Evolutionary conservation across 805 yeast species (phyloP), one percentile per base, ranked within the genome.

Genomic region (Lipomyces yamadae): DNA sequence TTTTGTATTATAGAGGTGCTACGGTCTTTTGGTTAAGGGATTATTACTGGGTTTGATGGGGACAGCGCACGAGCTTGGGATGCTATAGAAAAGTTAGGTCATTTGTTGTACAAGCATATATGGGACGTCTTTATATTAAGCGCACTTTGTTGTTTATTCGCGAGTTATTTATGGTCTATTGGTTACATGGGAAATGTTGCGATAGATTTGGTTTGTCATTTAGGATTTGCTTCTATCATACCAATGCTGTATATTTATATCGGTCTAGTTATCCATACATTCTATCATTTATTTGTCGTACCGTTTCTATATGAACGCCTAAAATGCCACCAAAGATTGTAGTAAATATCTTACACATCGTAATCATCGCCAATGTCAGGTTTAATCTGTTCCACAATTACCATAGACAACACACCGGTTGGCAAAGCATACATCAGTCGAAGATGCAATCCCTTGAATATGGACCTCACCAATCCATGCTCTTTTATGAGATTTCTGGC

Each of bases 341-440:
- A 42, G 10, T 37, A 3, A 37, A 11, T n/a, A n/a, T 42, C 18
- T 15, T 42, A 42, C n/a, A 63, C 62, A 4, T 66, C 69, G 24
- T 60, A 61, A 11, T 52, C 30, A 24, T 56, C 64, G 29, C 34
- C 68, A 39, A 64, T 48, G 35, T 79, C 82, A 0, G 82, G 82
- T 52, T 79, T 77, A 10, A 80, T 66, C 8, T 76, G 69, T 71
- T 80, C 83, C 42, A 80, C 78, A 61, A 80, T 77, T 24, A 76
- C 75, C 82, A 80, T 80, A n/a, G 79, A 73, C 42, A 80, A 71
- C 10, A 79, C 80, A 48, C 79, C 75, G 29, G 81, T 73, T 24
- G 83, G 83, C 30, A 79, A 76, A 0, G 80, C 74, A 68, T 79
- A 78, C 56, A 76, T 37, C 55, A 80, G 72, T 5, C 82, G 72